Percentiles rank a stretch among this genome's conserved stretches.
Conservation (phyloP, 2,329 filamentous ascomycete species). For the Alternaria atra region DNA sequence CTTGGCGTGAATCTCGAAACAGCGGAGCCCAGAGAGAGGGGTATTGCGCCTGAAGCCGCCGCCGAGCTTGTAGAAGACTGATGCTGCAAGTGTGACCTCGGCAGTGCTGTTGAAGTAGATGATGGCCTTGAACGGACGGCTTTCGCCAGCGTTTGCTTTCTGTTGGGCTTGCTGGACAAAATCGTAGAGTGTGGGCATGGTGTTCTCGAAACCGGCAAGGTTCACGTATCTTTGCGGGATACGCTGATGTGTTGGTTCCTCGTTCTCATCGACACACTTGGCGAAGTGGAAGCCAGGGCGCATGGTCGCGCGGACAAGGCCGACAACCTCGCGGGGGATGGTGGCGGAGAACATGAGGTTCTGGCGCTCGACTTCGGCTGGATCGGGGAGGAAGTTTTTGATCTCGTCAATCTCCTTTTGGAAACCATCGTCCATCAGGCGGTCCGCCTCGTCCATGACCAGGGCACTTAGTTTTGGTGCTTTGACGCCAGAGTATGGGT, state of each 20-base stretch:
- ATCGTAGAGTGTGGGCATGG: conserved; percentile 79
- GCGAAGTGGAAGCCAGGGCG: conserved; percentile 87
- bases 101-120: conserved; percentile 86
- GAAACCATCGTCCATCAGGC: conserved; percentile 69
- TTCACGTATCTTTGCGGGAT: conserved; percentile 82
- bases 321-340: conserved; percentile 82
- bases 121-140: conserved; percentile 89
- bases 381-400: conserved; percentile 66
- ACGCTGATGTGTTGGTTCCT: conserved; percentile 82
- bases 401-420: conserved; percentile 59
- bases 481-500: conserved; percentile 68
- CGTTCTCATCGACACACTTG: conserved; percentile 84
- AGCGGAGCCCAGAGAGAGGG: conserved; percentile 47
- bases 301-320: conserved; percentile 79
- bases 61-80: conserved; percentile 64
- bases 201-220: conserved; percentile 75
- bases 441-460: conserved; percentile 73
- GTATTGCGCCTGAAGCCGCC: conserved; percentile 46
- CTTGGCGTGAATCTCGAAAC: conserved; percentile 78
- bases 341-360: conserved; percentile 97
- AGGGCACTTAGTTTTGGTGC: conserved; percentile 69
- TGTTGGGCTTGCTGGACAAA: conserved; percentile 70
- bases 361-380: conserved; percentile 73
- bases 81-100: conserved; percentile 71
- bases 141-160: conserved; percentile 53